These are phyloP conservation scores for Rhododendron ferrugineum DNA, from an alignment of 148 eudicot species.

Conservation along the genomic window DNA sequence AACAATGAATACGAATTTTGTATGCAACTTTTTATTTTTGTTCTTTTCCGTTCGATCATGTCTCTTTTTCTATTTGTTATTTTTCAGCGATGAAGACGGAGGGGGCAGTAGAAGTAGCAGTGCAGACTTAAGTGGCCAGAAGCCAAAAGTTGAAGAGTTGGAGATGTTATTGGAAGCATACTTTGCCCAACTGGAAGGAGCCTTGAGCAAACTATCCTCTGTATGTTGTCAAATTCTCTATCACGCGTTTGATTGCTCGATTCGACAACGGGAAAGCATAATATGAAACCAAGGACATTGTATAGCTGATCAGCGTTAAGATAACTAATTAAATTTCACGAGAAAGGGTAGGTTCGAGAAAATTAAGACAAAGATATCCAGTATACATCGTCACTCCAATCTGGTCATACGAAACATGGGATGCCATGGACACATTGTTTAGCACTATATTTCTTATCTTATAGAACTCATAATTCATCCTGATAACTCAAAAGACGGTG, in stretches of 20 bases:
- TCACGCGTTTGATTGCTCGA: not conserved
- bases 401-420: not conserved
- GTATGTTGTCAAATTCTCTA: not conserved
- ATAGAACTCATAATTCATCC: not conserved
- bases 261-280: not conserved
- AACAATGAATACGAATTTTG: not conserved
- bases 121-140: not conserved
- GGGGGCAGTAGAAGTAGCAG: not conserved
- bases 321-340: not conserved
- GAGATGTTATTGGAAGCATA: slow-evolving; percentile 11
- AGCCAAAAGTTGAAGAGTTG: slow-evolving; percentile 6
- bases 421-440: not conserved
- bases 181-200: slow-evolving; percentile 2
- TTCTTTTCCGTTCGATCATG: not conserved
- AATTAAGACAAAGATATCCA: not conserved
- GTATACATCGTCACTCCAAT: not conserved
- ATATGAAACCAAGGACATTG: not conserved
- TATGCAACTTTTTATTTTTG: not conserved
- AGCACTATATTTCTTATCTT: not conserved
- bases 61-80: not conserved
- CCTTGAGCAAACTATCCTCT: slow-evolving; percentile 7
- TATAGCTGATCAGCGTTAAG: not conserved
- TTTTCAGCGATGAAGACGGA: not conserved
- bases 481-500: not conserved
- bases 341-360: not conserved